Base-by-base conservation (phyloP, 495 filamentous ascomycete species). In the Penicillium chermesinum region DNA sequence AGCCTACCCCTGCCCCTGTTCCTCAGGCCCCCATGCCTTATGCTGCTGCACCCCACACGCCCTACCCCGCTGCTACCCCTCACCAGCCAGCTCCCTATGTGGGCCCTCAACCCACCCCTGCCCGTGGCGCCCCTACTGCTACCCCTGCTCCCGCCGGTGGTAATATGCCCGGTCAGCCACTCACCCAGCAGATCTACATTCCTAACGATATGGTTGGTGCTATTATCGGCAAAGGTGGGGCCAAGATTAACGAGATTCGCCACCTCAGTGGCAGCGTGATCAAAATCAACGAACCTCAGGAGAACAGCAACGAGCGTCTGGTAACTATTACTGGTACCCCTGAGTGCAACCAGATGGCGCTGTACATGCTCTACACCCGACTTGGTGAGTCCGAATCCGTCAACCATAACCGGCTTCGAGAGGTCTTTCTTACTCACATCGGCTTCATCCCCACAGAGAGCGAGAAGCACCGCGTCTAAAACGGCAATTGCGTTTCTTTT, bases 131-230 rank as follows among this genome's bases (percentile, higher is more conserved):
- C 27, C 56, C 71, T 44, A 71, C 73, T n/a, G 73, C 74, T 16
- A 75, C 75, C 41, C 72, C 75, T 10, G 73, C 77, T n/a, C 87
- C 89, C 4, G 84, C 89, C 64, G 32, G 32, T 17, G 82, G 81
- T 36, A 81, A 84, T 58, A 79, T 93, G 48, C 85, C 87, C 30
- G 89, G 88, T 30, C 85, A 91, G 51, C 89, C 93, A 48, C 69
- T 98, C 54, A 98, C 93, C 1, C 93, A 98, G 63, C 93, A 98
- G 67, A 98, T 98, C 54, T 98, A 84, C 71, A 98, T 98, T 61
- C 93, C 93, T 37, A 98, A 98, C 66, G 93, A 98, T 61, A 98
- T 98, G 93, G 93, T 98, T 44, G 93, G 93, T 41, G 93, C 93
- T 39, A 98, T 98, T 58, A 98, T 98, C 59, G 93, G 93, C 49